phyloP scores from a whole-genome alignment of 768 basidiomycete genomes.

The Xerocomellus chrysenteron region DNA sequence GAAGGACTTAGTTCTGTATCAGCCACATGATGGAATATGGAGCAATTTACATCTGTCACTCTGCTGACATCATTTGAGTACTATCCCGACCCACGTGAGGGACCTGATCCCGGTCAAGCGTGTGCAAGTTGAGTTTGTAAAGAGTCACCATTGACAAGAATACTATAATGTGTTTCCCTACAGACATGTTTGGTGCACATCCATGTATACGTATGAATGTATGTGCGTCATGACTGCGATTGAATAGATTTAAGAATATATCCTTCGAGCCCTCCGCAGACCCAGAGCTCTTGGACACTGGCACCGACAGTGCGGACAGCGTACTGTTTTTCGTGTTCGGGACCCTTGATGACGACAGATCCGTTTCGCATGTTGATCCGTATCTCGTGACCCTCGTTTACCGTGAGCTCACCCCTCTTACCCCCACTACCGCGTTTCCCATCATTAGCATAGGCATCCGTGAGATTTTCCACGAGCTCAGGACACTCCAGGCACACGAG shows the following conservation, averaged over 20 bases:
- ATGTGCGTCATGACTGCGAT: constrained; percentile 23
- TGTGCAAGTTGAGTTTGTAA: no score
- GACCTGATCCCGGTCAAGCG: no score
- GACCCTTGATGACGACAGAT: constrained; percentile 51
- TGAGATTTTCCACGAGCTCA: constrained; percentile 83
- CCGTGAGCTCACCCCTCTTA: constrained; percentile 77
- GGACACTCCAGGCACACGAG: constrained; percentile 94
- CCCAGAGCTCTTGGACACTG: constrained; percentile 97
- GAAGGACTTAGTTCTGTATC: no score
- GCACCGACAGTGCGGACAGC: constrained; percentile 75
- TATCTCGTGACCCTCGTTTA: constrained; percentile 66
- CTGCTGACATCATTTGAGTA: no score
- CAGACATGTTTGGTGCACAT: no score
- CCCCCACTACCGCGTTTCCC: constrained; percentile 80
- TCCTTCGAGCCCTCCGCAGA: constrained; percentile 91
- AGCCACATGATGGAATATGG: no score
- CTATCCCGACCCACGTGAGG: no score
- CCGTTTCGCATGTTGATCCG: constrained; percentile 71
- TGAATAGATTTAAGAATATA: constrained; percentile 78
- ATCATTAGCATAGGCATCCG: constrained; percentile 67
- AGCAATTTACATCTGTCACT: no score
- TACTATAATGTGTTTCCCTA: no score
- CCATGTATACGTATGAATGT: no score
- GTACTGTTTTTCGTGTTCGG: constrained; percentile 55
- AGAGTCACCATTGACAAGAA: no score